Percentiles rank a stretch among this genome's conserved stretches.
These are phyloP conservation scores for Aspergillus brunneoviolaceus DNA, from an alignment of 2,329 filamentous ascomycete genomes.

Conservation along the genomic window DNA sequence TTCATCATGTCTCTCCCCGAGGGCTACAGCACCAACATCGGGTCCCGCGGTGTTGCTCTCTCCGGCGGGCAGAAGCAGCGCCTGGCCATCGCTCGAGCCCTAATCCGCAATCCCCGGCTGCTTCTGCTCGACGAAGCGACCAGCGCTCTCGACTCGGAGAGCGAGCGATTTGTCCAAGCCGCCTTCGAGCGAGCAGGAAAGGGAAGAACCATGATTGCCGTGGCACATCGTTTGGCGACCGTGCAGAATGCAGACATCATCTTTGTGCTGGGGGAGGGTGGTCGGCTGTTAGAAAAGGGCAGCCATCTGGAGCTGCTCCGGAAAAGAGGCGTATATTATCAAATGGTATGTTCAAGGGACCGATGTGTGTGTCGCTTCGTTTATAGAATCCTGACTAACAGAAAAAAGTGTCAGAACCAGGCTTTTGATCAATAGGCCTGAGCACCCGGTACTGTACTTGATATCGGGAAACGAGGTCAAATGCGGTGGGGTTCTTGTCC, in stretches of 20 bases:
- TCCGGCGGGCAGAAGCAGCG: constrained; percentile 59
- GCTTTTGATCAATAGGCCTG: no score
- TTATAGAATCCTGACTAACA: no score
- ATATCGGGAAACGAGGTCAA: no score
- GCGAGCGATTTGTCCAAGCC: constrained; percentile 65
- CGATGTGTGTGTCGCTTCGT: no score
- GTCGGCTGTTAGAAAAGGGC: constrained; percentile 60
- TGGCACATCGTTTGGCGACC: constrained; percentile 74
- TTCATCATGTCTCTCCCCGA: constrained; percentile 55
- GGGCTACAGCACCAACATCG: constrained; percentile 51
- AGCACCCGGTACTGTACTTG: no score
- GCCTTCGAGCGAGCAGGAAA: constrained; percentile 64
- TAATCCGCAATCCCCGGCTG: constrained; percentile 53
- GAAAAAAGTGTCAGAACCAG: no score
- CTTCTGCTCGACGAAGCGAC: constrained; percentile 62
- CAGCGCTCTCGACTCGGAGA: constrained; percentile 62
- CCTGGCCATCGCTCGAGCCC: constrained; percentile 55
- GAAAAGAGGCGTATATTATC: no score
- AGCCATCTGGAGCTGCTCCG: constrained; percentile 59
- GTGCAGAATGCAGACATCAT: constrained; percentile 79
- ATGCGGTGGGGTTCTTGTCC: no score
- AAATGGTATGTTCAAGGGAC: no score
- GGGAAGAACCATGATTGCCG: constrained; percentile 67
- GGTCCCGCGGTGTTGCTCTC: constrained; percentile 50
- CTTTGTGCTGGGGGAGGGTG: constrained; percentile 67